These are phyloP conservation scores for Bathelium albidoporum DNA, from an alignment of 495 filamentous ascomycete species.

Conservation along the genomic window DNA sequence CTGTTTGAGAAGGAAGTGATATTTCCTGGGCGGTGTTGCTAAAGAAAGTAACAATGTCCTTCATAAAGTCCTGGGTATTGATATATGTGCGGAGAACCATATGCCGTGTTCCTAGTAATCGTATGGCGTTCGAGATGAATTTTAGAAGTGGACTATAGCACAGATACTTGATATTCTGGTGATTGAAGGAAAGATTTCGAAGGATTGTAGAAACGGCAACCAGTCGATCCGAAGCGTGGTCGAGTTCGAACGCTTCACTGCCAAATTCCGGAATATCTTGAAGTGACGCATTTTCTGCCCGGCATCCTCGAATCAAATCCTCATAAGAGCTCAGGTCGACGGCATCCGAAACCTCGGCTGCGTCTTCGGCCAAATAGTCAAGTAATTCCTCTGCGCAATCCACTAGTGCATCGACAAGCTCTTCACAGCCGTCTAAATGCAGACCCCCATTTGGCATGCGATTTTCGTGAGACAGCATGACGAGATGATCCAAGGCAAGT, in stretches of 20 bases:
- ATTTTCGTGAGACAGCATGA: conserved; percentile 56
- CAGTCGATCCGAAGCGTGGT: conserved; percentile 74
- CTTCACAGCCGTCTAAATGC: conserved; percentile 67
- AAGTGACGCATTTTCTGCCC: conserved; percentile 56
- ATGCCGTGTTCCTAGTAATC: conserved; percentile 81
- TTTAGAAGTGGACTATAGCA: conserved; percentile 66
- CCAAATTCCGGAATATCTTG: conserved; percentile 65
- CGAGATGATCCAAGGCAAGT: conserved; percentile 75
- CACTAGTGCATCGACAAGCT: conserved; percentile 74
- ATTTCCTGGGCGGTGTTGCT: conserved; percentile 77
- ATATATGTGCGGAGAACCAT: conserved; percentile 67
- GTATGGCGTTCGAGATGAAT: conserved; percentile 69
- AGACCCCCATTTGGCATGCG: conserved; percentile 38
- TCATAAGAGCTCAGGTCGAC: conserved; percentile 77
- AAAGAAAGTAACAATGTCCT: conserved; percentile 79
- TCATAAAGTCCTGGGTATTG: conserved; percentile 92
- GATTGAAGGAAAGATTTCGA: conserved; percentile 81
- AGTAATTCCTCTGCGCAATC: conserved; percentile 86
- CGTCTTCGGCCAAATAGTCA: conserved; percentile 67
- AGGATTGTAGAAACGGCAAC: conserved; percentile 88
- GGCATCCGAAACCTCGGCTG: conserved; percentile 71
- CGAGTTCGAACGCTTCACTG: conserved; percentile 67
- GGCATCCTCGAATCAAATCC: conserved; percentile 68
- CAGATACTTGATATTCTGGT: conserved; percentile 60
- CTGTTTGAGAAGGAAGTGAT: conserved; percentile 75